Conservation (phyloP, 2,329 filamentous ascomycete genomes). For the Rugonectria rugulosa region DNA sequence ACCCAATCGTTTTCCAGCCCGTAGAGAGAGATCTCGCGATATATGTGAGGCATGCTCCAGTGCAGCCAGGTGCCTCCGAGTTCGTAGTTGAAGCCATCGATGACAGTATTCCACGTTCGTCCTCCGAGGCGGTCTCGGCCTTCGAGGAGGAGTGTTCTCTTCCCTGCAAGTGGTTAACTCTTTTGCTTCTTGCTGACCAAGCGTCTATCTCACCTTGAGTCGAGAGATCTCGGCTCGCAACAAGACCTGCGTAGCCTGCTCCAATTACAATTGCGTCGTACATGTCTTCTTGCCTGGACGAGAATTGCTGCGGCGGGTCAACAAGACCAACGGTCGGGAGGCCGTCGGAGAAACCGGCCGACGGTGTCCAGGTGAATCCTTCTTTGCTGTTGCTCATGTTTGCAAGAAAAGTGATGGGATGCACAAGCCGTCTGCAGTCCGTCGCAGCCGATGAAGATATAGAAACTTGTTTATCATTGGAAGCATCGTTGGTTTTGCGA, state of each 20-base stretch:
- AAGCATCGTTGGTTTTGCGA: no score
- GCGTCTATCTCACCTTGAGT: conserved; percentile 9
- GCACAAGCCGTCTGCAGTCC: background rate
- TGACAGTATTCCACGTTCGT: conserved; percentile 48
- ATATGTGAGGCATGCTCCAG: conserved; percentile 46
- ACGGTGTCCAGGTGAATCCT: conserved; percentile 20
- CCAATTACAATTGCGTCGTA: conserved; percentile 33
- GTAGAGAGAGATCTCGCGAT: conserved; percentile 52
- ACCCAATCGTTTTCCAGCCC: conserved; percentile 41
- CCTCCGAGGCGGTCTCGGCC: conserved; percentile 52
- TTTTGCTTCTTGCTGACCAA: no score
- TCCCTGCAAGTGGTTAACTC: no score
- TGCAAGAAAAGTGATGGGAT: background rate
- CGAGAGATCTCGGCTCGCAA: conserved; percentile 39
- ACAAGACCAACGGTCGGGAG: conserved; percentile 15
- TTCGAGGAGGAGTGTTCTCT: conserved; percentile 44
- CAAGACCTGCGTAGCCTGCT: conserved; percentile 43
- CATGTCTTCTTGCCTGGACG: no score
- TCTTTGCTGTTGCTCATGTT: conserved; percentile 8
- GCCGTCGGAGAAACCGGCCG: conserved; percentile 1
- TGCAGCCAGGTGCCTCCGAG: conserved; percentile 54
- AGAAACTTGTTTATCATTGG: background rate
- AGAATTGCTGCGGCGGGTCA: no score
- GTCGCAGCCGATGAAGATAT: no score
- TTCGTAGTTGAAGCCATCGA: conserved; percentile 45